Evolutionary conservation across 1,139 yeast species (phyloP), one percentile per base, ranked within the genome.

Genomic region (Debaryomycetaceae sp.): DNA sequence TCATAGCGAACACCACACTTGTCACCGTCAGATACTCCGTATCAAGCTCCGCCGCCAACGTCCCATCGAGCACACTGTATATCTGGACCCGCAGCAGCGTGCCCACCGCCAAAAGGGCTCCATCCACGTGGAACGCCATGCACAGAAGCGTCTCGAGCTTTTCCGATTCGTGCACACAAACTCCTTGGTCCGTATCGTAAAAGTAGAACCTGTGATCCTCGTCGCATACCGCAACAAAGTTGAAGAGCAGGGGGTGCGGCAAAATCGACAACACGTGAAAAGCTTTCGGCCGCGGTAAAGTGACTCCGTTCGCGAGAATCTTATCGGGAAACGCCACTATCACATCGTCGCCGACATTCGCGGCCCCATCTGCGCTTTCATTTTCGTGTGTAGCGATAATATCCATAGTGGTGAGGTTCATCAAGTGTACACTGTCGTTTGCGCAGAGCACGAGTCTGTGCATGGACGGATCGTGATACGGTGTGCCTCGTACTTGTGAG

Each of bases 111-210:
- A 75, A 42, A 14, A 79, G 49, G 3, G 68, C 65, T 11, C 90
- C 90, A 47, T 79, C 90, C 4, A 72, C 72, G 41, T 79, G 90
- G 18, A 78, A 54, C 22, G 52, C 68, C 15, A 62, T 65, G 4
- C 58, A 39, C 2, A 49, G 40, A 16, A 53, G 14, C 6, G 6
- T 7, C 13, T 13, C 43, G 2, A 35, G 36, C 15, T 27, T 19
- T 15, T 12, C 22, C 4, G 41, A 34, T 10, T 25, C 24, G 27
- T 27, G 37, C 11, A 35, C 22, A 4, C 23, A 29, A 15, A 23
- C 30, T 7, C 11, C 8, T 26, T 29, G 22, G 3, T 28, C 18
- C 3, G 43, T 27, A 34, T 53, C 51, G 27, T 53, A 40, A 10
- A 68, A 33, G 1, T 58, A 40, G 59, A 68, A 55, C 3, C 39